Conservation (phyloP, 1,284 basidiomycete species). For the Fomitopsis schrenkii region DNA sequence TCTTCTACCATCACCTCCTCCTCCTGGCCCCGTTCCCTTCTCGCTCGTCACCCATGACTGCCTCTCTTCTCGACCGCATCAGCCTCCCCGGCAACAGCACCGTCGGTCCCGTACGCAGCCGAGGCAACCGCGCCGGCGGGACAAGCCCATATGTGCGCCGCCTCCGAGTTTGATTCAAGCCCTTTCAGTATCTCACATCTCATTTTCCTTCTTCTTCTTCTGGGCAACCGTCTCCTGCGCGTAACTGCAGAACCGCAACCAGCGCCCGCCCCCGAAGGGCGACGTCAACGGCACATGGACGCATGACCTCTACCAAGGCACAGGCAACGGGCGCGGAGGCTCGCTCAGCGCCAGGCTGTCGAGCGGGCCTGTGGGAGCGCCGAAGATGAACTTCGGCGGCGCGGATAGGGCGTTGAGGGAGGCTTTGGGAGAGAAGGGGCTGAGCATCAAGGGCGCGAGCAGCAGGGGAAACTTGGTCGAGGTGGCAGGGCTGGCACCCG, state of each 20-base stretch:
- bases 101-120: conserved; percentile 57
- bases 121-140: conserved; percentile 39
- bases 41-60: conserved; percentile 42
- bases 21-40: not conserved
- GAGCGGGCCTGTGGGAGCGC: conserved; percentile 39
- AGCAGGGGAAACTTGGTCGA: conserved; percentile 67
- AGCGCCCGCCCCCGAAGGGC: conserved; percentile 51
- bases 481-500: conserved; percentile 68
- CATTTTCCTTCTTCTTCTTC: conserved; percentile 2
- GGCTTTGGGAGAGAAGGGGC: conserved; percentile 31
- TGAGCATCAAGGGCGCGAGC: conserved; percentile 76
- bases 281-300: conserved; percentile 66
- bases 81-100: conserved; percentile 37
- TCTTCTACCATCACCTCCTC: conserved; percentile 1
- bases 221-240: conserved; percentile 1
- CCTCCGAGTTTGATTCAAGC: conserved; percentile 7
- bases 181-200: not conserved
- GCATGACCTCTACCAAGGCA: conserved; percentile 59
- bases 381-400: conserved; percentile 49
- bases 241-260: conserved; percentile 40
- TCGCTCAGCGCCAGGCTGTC: conserved; percentile 62
- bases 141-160: conserved; percentile 66
- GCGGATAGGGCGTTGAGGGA: conserved; percentile 39
- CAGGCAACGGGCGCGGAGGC: conserved; percentile 30
- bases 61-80: conserved; percentile 62